Percentiles rank a stretch among this genome's conserved stretches.
Evolutionary conservation across 305 asterid genomes (phyloP).

Genomic region (Plantago coronopus): DNA sequence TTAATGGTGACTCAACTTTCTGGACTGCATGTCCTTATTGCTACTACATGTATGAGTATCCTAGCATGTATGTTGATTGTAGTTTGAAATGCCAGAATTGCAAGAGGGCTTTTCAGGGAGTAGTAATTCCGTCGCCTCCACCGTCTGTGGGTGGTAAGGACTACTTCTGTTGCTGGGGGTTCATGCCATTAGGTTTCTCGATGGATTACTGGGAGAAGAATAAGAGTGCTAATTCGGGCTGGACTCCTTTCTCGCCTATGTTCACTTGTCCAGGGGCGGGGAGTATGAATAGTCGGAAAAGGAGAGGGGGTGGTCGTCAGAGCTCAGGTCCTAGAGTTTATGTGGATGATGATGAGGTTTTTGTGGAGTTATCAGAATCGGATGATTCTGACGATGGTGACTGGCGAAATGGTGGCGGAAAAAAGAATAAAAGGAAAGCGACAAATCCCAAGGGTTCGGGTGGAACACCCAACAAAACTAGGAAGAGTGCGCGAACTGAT

Average conservation of each 20-base stretch:
- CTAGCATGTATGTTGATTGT: conserved; percentile 58
- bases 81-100: conserved; percentile 68
- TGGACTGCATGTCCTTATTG: conserved; percentile 98
- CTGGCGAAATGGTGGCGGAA: conserved; percentile 24
- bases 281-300: too few species aligned
- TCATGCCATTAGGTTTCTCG: conserved; percentile 71
- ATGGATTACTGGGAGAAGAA: conserved; percentile 50
- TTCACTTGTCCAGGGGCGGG: conserved; percentile 35
- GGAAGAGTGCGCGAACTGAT: conserved; percentile 22
- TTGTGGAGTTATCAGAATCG: conserved; percentile 37
- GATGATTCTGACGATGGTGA: conserved; percentile 47
- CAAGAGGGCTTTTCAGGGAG: conserved; percentile 74
- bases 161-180: conserved; percentile 86
- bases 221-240: conserved; percentile 36
- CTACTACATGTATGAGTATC: conserved; percentile 78
- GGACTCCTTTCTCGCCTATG: conserved; percentile 92
- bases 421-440: too few species aligned
- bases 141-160: conserved; percentile 65
- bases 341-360: conserved; percentile 45
- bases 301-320: too few species aligned
- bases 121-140: conserved; percentile 63
- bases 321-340: too few species aligned
- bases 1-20: conserved; percentile 31
- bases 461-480: conserved; percentile 23
- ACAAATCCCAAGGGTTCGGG: too few species aligned